These are phyloP conservation scores for Pichia rugopelliculosa DNA, from an alignment of 805 yeast genomes.

Conservation along the genomic window DNA sequence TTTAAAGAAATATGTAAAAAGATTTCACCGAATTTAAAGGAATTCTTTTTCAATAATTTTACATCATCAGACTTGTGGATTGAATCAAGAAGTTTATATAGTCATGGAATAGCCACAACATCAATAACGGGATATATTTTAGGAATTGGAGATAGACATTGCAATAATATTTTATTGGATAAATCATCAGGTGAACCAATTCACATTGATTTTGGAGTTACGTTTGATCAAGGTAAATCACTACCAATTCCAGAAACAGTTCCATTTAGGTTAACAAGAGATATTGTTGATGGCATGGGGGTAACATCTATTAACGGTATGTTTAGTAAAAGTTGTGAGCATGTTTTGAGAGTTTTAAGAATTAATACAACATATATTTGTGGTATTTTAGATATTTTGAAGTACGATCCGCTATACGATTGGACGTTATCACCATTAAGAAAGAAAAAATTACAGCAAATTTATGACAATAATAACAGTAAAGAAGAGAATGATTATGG, in stretches of 20 bases:
- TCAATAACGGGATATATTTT: slow-evolving; percentile 83
- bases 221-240: slow-evolving; percentile 87
- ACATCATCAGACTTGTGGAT: slow-evolving; percentile 71
- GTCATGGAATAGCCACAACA: slow-evolving; percentile 73
- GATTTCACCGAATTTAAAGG: slow-evolving; percentile 60
- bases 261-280: slow-evolving; percentile 87
- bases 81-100: slow-evolving; percentile 51
- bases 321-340: slow-evolving; percentile 66
- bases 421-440: slow-evolving; percentile 84
- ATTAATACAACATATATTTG: slow-evolving; percentile 59
- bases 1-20: slow-evolving; percentile 42
- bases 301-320: slow-evolving; percentile 75
- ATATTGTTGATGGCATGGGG: slow-evolving; percentile 90
- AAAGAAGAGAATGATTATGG: slow-evolving; percentile 13
- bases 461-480: slow-evolving; percentile 12
- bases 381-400: slow-evolving; percentile 75
- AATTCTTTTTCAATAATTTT: slow-evolving; percentile 64
- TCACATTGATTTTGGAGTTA: slow-evolving; percentile 93
- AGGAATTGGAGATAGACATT: slow-evolving; percentile 94
- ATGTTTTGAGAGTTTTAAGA: slow-evolving; percentile 61
- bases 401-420: slow-evolving; percentile 88
- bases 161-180: slow-evolving; percentile 85
- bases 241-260: slow-evolving; percentile 87
- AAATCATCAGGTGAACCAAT: slow-evolving; percentile 80
- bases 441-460: slow-evolving; percentile 44